These are phyloP conservation scores for Aspergillus diversus DNA, from an alignment of 495 filamentous ascomycete genomes.

Conservation along the genomic window DNA sequence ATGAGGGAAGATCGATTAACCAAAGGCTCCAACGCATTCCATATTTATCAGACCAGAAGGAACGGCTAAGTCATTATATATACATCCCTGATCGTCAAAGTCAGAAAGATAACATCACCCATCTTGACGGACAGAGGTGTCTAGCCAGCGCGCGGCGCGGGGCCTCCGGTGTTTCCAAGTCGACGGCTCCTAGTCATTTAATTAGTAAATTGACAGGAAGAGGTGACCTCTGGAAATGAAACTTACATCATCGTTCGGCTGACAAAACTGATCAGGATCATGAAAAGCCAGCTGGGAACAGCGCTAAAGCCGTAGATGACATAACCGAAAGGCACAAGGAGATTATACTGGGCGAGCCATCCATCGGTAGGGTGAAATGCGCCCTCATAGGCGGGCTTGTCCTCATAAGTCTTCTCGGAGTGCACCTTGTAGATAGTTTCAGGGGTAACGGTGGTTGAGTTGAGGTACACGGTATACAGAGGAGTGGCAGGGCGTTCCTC, in stretches of 20 bases:
- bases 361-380: constrained; percentile 82
- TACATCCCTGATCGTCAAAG: constrained; percentile 31
- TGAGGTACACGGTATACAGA: constrained; percentile 63
- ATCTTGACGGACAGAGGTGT: constrained; percentile 23
- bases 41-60: constrained; percentile 22
- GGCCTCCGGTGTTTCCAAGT: constrained; percentile 35
- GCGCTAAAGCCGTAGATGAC: constrained; percentile 59
- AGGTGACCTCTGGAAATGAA: background rate
- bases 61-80: constrained; percentile 34
- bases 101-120: constrained; percentile 21
- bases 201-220: constrained; percentile 23
- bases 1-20: constrained; percentile 10
- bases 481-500: constrained; percentile 44
- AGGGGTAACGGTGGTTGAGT: constrained; percentile 65
- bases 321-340: constrained; percentile 72
- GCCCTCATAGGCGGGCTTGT: constrained; percentile 64
- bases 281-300: constrained; percentile 71
- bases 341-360: constrained; percentile 62
- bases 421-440: constrained; percentile 67
- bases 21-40: constrained; percentile 24
- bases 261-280: constrained; percentile 81
- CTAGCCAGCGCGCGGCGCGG: constrained; percentile 29
- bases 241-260: constrained; percentile 89
- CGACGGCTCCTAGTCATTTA: constrained; percentile 42
- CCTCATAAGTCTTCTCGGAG: constrained; percentile 61